These are phyloP conservation scores for Tetrahymena borealis DNA, from an alignment of 73 alveolate species.

Conservation along the genomic window DNA sequence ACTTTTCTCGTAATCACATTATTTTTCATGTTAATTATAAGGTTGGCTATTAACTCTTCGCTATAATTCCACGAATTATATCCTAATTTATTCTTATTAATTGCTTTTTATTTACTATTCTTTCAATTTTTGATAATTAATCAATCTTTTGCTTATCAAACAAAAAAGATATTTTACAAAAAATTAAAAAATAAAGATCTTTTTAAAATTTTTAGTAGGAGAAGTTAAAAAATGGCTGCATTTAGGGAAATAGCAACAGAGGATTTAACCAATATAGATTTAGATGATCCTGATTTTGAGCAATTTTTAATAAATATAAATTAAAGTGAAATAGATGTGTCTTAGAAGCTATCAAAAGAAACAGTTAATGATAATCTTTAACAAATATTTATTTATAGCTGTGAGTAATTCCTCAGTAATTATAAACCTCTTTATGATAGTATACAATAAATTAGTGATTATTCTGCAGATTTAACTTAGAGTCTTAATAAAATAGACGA, in stretches of 20 bases:
- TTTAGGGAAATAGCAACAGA: neutral
- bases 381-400: neutral
- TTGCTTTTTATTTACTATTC: too few relatives aligned
- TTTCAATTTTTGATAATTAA: too few relatives aligned
- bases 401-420: neutral
- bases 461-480: neutral
- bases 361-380: neutral
- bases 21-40: too few relatives aligned
- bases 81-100: too few relatives aligned
- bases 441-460: neutral
- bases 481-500: neutral
- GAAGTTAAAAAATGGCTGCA: neutral
- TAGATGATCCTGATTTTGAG: neutral
- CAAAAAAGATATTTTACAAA: neutral
- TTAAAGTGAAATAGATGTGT: neutral
- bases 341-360: neutral
- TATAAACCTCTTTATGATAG: neutral
- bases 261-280: neutral
- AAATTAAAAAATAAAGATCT: neutral
- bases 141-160: neutral
- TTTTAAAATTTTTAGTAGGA: neutral
- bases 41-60: too few relatives aligned
- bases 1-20: too few relatives aligned
- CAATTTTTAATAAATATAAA: neutral
- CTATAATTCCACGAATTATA: too few relatives aligned